Evolutionary conservation across 805 yeast species (phyloP).

Genomic region (Wickerhamomyces chambardii): DNA sequence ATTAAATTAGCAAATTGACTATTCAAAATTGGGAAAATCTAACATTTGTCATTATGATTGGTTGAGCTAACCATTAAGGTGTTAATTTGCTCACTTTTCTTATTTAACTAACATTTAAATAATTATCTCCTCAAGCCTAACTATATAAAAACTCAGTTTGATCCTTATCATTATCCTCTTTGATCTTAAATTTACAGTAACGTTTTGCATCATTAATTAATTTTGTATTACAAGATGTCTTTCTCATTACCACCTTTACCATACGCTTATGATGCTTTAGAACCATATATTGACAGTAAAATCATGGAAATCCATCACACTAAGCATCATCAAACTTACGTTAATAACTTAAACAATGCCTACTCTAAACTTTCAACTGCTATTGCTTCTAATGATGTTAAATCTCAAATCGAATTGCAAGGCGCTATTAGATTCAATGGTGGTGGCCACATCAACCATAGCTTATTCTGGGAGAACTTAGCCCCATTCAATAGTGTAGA

Average conservation of each 20-base stretch:
- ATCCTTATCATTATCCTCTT: no score
- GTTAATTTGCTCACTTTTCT: no score
- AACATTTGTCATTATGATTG: no score
- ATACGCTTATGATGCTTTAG: slow-evolving; percentile 37
- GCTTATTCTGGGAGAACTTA: slow-evolving; percentile 39
- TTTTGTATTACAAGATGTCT: slow-evolving; percentile 1
- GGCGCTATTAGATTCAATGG: slow-evolving; percentile 39
- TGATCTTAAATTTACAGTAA: no score
- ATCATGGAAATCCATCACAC: slow-evolving; percentile 39
- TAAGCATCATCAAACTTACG: slow-evolving; percentile 43
- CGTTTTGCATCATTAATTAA: no score
- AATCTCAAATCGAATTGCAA: slow-evolving; percentile 31
- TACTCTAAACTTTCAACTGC: slow-evolving; percentile 28
- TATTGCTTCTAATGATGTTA: slow-evolving; percentile 28
- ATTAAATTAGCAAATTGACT: no score
- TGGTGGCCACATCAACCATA: slow-evolving; percentile 42
- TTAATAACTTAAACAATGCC: slow-evolving; percentile 35
- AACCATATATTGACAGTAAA: slow-evolving; percentile 36
- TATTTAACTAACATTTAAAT: no score
- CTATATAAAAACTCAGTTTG: no score
- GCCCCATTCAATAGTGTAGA: slow-evolving; percentile 22
- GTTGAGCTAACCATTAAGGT: no score
- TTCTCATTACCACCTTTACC: slow-evolving; percentile 32
- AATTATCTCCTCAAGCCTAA: no score
- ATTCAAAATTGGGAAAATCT: no score